Base-by-base conservation (phyloP, 352 stramenopile genomes). In the Phytophthora megakarya region DNA sequence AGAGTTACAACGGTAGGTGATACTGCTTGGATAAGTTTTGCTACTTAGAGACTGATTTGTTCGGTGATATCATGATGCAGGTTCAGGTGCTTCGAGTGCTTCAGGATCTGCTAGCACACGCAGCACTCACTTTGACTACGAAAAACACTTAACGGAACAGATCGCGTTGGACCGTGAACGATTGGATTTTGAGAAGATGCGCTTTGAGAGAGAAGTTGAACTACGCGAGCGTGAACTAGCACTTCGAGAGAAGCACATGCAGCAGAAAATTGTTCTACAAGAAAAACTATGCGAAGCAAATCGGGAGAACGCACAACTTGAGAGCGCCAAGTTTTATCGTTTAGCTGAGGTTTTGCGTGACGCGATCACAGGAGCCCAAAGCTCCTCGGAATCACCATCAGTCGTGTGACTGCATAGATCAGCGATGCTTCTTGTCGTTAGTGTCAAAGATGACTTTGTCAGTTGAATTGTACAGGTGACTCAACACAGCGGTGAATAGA, bases 191-290 rank as follows among this genome's bases (percentile, higher is more conserved):
- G 81, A 89, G 16, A 90, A 89, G 45, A 53, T 70, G 45, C 80
- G 81, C 37, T 90, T 90, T 56, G 84, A 89, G 55, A 90, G 89
- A 55, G 73, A 92, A 57, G 75, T 89, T 16, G 85, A 92, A 46
- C 72, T 91, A 12, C 79, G 78, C 13, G 84, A 93, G 42, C 80
- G 80, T 18, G 82, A 90, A 25, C 51, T 92, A 5, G 75, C 76
- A 10, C 70, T 88, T 49, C 77, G 77, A 46, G 75, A 89, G 33
- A 85, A 88, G 61, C 73, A 84, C 40, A 73, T 93, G 75, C 73
- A 79, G 26, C 82, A 89, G 46, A 73, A 88, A 32, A 78, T 81
- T 26, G 40, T 72, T 19, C 61, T 88, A 33, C 80, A 88, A 49
- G 75, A 88, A 38, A 89, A 89, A 51, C 55, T 80, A 23, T 61